Percentiles rank a stretch among this genome's conserved stretches.
phyloP scores from a whole-genome alignment of 2,329 filamentous ascomycete species.

The Colletotrichum liaoningense region DNA sequence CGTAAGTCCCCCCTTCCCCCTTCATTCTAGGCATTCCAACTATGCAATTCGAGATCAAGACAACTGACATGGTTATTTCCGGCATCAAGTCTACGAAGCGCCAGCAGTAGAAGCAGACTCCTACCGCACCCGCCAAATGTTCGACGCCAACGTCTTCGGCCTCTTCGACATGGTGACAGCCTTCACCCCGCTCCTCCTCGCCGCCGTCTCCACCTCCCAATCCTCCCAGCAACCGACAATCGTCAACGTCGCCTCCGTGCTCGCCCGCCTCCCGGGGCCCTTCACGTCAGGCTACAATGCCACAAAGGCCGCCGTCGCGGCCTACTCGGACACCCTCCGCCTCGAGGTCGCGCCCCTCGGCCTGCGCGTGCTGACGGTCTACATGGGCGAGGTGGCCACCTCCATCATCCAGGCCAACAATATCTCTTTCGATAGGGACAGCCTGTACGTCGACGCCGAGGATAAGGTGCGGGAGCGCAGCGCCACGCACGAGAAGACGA shows the following conservation, averaged over 20 bases:
- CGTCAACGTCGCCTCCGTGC: slow-evolving; percentile 54
- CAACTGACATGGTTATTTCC: no score
- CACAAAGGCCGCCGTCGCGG: slow-evolving; percentile 54
- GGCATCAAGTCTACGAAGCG: slow-evolving; percentile 34
- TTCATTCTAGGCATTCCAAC: neutral
- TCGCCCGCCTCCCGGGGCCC: slow-evolving; percentile 43
- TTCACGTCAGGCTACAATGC: slow-evolving; percentile 55
- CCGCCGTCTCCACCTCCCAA: slow-evolving; percentile 38
- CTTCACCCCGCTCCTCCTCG: slow-evolving; percentile 51
- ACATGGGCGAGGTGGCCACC: slow-evolving; percentile 37
- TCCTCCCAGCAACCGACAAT: slow-evolving; percentile 40
- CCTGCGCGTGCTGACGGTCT: slow-evolving; percentile 51
- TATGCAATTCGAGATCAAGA: neutral
- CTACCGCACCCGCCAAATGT: slow-evolving; percentile 40
- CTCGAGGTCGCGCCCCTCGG: slow-evolving; percentile 50
- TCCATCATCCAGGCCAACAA: neutral
- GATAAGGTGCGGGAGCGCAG: neutral
- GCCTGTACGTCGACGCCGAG: slow-evolving; percentile 25
- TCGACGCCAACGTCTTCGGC: slow-evolving; percentile 53
- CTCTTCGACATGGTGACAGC: slow-evolving; percentile 51
- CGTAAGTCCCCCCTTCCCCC: slow-evolving; percentile 33
- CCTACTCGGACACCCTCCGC: slow-evolving; percentile 49
- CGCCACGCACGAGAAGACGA: neutral
- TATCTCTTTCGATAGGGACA: neutral
- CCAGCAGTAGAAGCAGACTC: slow-evolving; percentile 40